Evolutionary conservation across 2,329 filamentous ascomycete genomes (phyloP).

Genomic region (Penicillium decumbens): DNA sequence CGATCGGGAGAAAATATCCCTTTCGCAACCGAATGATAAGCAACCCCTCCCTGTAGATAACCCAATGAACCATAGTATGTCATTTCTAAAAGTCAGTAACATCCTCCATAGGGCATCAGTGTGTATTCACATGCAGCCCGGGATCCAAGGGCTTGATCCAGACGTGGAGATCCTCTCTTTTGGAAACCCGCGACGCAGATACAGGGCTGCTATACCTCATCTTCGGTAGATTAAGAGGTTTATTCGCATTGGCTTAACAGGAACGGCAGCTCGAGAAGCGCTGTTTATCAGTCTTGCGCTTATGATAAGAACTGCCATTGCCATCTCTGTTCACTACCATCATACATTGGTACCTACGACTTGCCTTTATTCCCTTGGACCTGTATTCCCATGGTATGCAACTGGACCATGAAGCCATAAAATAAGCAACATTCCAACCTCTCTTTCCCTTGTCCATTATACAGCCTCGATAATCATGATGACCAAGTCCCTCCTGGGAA

Average conservation of each 20-base stretch:
- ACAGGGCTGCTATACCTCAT: neutral
- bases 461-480: neutral
- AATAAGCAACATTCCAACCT: neutral
- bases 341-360: neutral
- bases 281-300: neutral
- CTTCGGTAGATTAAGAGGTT: neutral
- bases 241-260: constrained; percentile 29
- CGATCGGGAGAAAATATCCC: constrained; percentile 37
- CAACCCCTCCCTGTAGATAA: constrained; percentile 11
- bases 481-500: constrained; percentile 1
- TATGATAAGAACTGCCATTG: neutral
- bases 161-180: constrained; percentile 8
- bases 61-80: constrained; percentile 8
- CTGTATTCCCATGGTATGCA: neutral
- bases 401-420: neutral
- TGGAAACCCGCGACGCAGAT: constrained; percentile 4
- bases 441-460: neutral
- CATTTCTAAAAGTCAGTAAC: neutral
- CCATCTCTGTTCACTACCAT: neutral
- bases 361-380: neutral
- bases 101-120: neutral
- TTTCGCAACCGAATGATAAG: constrained; percentile 12
- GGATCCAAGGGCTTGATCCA: constrained; percentile 18
- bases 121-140: constrained; percentile 5
- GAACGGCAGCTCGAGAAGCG: constrained; percentile 19